phyloP scores from a whole-genome alignment of 2,329 filamentous ascomycete genomes.

The Monosporascus sp. region DNA sequence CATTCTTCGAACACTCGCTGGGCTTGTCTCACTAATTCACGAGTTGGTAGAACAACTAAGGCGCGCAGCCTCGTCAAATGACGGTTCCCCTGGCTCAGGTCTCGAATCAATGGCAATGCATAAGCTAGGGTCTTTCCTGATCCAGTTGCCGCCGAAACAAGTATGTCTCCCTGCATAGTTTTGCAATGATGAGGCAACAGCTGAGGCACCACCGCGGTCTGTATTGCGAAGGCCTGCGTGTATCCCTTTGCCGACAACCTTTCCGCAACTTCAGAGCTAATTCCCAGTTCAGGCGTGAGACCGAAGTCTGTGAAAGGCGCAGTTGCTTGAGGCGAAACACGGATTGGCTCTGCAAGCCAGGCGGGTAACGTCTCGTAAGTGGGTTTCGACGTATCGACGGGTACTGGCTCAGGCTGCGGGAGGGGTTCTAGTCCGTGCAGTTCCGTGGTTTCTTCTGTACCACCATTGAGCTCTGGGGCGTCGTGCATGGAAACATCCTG shows the following conservation, averaged over 20 bases:
- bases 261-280: constrained; percentile 55
- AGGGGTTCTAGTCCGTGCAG: constrained; percentile 73
- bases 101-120: constrained; percentile 75
- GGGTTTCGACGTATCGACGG: constrained; percentile 52
- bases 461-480: constrained; percentile 14
- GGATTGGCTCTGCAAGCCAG: constrained; percentile 76
- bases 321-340: constrained; percentile 55
- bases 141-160: constrained; percentile 88
- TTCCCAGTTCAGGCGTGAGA: constrained; percentile 47
- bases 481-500: constrained; percentile 27
- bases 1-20: constrained; percentile 73
- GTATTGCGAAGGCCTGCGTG: constrained; percentile 69
- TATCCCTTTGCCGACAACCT: constrained; percentile 65
- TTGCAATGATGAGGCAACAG: constrained; percentile 59
- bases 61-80: constrained; percentile 64
- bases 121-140: constrained; percentile 96
- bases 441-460: constrained; percentile 24
- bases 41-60: constrained; percentile 82
- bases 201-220: constrained; percentile 74
- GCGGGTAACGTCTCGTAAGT: constrained; percentile 72
- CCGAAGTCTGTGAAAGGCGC: constrained; percentile 51
- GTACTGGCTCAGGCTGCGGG: constrained; percentile 66
- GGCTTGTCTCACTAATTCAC: constrained; percentile 85
- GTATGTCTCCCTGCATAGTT: constrained; percentile 67
- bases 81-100: constrained; percentile 56